These are phyloP conservation scores for Cadophora gregata DNA, from an alignment of 2,329 filamentous ascomycete species.

Conservation along the genomic window DNA sequence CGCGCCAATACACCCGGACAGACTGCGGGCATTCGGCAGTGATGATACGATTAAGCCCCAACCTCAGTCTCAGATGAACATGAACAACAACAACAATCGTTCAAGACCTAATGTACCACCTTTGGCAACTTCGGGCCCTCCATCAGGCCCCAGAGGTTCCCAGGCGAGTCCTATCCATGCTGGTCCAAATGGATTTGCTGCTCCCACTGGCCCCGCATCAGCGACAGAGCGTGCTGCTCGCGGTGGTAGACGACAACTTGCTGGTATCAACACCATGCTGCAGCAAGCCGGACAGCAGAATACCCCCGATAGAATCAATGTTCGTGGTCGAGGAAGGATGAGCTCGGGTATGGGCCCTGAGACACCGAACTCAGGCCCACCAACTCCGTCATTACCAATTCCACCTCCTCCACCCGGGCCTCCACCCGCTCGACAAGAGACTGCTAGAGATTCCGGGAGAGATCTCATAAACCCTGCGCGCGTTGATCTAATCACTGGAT, in stretches of 20 bases:
- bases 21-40: conserved; percentile 38
- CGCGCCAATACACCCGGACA: conserved; percentile 43
- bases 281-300: conserved; percentile 56
- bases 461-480: conserved; percentile 40
- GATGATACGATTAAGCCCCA: conserved; percentile 39
- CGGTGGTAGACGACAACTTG: conserved; percentile 56
- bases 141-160: conserved; percentile 42
- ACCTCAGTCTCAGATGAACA: conserved; percentile 38
- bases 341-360: conserved; percentile 52
- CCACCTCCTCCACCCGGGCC: conserved; percentile 50
- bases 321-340: conserved; percentile 45
- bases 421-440: conserved; percentile 25
- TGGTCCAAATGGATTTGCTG: conserved; percentile 37
- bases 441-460: conserved; percentile 33
- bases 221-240: conserved; percentile 40
- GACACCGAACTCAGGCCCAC: conserved; percentile 57
- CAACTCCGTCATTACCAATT: conserved; percentile 57
- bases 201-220: conserved; percentile 45
- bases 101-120: conserved; percentile 44
- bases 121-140: conserved; percentile 38
- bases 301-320: conserved; percentile 41
- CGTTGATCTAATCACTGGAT: conserved; percentile 41
- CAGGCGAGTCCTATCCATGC: conserved; percentile 39
- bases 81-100: conserved; percentile 41
- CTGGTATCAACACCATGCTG: conserved; percentile 64